Conservation (phyloP, 2,329 filamentous ascomycete species). For the Neofusicoccum cordaticola region DNA sequence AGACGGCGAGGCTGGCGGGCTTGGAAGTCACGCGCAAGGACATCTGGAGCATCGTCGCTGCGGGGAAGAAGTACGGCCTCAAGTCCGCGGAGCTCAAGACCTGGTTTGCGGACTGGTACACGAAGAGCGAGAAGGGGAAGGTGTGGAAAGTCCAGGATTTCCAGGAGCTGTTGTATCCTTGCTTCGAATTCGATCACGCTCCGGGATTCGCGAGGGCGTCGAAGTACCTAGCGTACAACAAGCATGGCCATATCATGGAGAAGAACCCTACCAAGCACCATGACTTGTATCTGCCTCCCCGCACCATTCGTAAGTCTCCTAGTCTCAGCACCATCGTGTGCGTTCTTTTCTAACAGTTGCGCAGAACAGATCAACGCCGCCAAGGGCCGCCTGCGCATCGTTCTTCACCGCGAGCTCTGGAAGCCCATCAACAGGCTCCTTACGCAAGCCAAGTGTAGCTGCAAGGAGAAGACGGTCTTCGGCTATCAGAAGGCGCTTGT, state of each 20-base stretch:
- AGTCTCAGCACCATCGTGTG: background rate
- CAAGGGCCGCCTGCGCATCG: background rate
- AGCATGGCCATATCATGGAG: conserved; percentile 27
- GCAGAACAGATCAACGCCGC: background rate
- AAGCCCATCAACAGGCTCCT: background rate
- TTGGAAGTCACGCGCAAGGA: too few relatives aligned
- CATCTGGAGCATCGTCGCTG: too few relatives aligned
- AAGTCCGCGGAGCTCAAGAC: too few relatives aligned
- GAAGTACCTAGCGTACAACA: conserved; percentile 32
- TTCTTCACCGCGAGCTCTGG: background rate
- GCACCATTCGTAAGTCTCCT: background rate
- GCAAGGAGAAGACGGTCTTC: background rate
- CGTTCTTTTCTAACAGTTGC: background rate
- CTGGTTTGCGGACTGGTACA: background rate
- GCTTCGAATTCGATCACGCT: conserved; percentile 29
- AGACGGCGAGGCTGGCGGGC: too few relatives aligned
- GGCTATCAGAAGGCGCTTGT: background rate
- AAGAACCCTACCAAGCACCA: conserved; percentile 21
- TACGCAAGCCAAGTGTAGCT: background rate
- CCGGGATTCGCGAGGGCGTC: conserved; percentile 28
- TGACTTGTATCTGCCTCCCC: background rate
- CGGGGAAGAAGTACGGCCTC: too few relatives aligned
- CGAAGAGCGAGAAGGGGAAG: background rate
- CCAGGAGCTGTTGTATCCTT: conserved; percentile 26
- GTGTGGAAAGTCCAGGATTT: background rate